Conservation (phyloP, 106 monocot species). For the Platanthera guangdongensis region DNA sequence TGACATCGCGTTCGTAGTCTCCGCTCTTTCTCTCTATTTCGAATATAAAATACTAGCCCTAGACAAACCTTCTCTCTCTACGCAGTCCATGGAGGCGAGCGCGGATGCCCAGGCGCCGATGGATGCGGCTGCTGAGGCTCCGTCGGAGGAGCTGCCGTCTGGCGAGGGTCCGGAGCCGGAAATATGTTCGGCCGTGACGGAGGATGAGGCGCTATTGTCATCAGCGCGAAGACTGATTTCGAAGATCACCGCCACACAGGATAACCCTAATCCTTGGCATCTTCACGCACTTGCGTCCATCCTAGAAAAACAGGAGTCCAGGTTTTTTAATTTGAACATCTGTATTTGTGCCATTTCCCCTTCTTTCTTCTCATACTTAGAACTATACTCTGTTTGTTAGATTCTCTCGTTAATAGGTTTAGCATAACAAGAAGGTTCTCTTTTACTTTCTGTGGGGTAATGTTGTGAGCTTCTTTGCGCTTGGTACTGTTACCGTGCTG, state of each 20-base stretch:
- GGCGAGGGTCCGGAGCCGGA: constrained; percentile 10
- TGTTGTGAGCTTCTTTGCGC: no score
- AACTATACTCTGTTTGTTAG: no score
- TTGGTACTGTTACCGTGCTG: no score
- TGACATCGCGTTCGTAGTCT: no score
- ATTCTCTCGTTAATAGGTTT: no score
- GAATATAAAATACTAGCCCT: no score
- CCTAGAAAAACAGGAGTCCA: constrained; percentile 61
- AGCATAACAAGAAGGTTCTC: no score
- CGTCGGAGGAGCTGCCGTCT: background rate
- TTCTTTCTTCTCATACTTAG: no score
- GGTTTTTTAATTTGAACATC: constrained; percentile 13
- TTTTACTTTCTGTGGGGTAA: no score
- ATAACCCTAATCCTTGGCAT: constrained; percentile 68
- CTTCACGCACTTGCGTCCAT: constrained; percentile 77
- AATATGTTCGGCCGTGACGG: background rate
- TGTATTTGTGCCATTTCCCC: no score
- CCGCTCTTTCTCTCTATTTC: no score
- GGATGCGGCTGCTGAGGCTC: constrained; percentile 3
- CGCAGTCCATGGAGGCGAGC: constrained; percentile 7
- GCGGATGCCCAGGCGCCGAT: constrained; percentile 8
- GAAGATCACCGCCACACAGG: constrained; percentile 43
- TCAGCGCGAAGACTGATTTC: constrained; percentile 58
- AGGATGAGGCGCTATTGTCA: constrained; percentile 42
- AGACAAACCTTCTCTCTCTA: no score